Evolutionary conservation across 768 basidiomycete genomes (phyloP), one percentile per base, ranked within the genome.

Genomic region (Boletus eberwhitei): DNA sequence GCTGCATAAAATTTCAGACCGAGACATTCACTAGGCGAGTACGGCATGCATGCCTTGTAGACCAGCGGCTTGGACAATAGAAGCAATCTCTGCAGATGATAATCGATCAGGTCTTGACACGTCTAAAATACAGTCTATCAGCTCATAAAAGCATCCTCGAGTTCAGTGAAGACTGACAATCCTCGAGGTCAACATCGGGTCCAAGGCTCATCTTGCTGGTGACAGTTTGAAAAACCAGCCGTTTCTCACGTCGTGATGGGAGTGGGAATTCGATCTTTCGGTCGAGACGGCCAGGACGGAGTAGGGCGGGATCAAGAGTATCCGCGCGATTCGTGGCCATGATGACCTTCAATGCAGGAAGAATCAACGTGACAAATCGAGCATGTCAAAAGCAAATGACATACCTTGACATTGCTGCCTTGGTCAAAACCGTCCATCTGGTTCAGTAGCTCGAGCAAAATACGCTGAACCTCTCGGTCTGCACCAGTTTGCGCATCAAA

Each of bases 371-470:
- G 35, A 32, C 7, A 40, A 26, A 45, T 40, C 4, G 26, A 45
- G 11, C 1, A 32, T 19, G 13, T 16, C 21, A 5, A 21, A 45
- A 56, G 13, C 13, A 43, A 44, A 34, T 9, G 22, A 19, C 32
- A 41, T 66, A 91, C 95, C 86, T 99, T 98, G 68, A 99, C 97
- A 64, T 95, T 98, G 69, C 93, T 94, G 5, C 90, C 90, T 72
- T 99, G 97, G 73, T 99, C 97, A 73, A 99, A 99, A 59, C 97
- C 97, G 65, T 99, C 97, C 97, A 99, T 99, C 68, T 99, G 97
- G 69, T 96, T 98, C 55, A 99, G 79, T 52, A 99, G 76, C 72
- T 99, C 97, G 13, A 99, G 84, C 59, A 99, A 72, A 66, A 99
- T 98, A 73, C 97, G 92, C 73, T 99, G 97, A 5, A 99, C 97